Percentiles rank a stretch among this genome's conserved stretches.
Conservation (phyloP, 176 grass and related monocot species). For the Zea luxurians region DNA sequence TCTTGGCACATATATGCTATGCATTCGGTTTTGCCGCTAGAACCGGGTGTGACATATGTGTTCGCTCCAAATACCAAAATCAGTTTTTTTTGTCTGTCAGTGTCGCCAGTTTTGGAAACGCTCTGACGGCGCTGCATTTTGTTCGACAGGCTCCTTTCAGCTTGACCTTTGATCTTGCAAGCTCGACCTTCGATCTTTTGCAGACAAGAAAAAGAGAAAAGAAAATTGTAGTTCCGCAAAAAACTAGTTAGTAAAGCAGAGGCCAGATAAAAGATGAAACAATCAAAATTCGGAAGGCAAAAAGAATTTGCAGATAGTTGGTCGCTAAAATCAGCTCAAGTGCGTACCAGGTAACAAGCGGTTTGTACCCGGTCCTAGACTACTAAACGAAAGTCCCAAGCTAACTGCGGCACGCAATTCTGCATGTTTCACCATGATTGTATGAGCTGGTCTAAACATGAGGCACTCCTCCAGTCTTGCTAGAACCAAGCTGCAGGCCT, state of each 20-base stretch:
- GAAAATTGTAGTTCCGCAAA: background rate
- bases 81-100: background rate
- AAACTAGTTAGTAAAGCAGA: conserved; percentile 1
- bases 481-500: conserved; percentile 17
- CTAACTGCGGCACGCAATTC: conserved; percentile 11
- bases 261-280: background rate
- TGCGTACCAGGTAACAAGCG: conserved; percentile 7
- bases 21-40: too few species aligned
- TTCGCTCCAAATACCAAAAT: background rate
- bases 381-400: conserved; percentile 26
- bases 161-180: background rate
- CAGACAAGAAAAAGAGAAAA: background rate
- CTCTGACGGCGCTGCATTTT: background rate
- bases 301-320: background rate
- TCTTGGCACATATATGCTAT: too few species aligned
- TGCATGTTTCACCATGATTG: conserved; percentile 15
- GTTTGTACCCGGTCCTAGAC: background rate
- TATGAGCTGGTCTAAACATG: background rate
- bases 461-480: background rate
- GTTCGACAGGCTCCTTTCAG: background rate
- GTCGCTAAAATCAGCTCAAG: background rate
- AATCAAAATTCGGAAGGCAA: background rate
- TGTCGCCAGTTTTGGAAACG: background rate
- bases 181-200: background rate
- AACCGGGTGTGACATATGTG: too few species aligned